Evolutionary conservation across 1,139 yeast species (phyloP).

Genomic region (Meyerozyma sp.): DNA sequence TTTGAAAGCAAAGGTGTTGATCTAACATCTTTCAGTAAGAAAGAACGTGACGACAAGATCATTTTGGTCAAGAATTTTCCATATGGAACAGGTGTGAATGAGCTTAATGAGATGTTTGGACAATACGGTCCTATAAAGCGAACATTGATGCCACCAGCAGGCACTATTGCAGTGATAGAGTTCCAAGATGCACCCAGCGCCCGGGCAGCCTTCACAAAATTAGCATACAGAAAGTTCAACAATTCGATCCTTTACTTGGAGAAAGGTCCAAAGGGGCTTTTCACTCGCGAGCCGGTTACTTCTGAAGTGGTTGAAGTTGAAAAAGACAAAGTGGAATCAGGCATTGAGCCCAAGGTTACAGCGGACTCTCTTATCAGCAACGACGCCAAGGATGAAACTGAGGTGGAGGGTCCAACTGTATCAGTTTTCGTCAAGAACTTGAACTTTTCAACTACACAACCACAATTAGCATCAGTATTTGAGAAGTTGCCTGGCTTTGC

Average conservation of each 20-base stretch:
- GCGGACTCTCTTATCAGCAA: slow-evolving; percentile 10
- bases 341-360: slow-evolving; percentile 17
- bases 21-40: slow-evolving; percentile 61
- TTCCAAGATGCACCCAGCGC: slow-evolving; percentile 81
- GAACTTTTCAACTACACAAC: slow-evolving; percentile 72
- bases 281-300: slow-evolving; percentile 51
- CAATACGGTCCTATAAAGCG: slow-evolving; percentile 78
- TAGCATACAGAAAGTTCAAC: slow-evolving; percentile 83
- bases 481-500: slow-evolving; percentile 72
- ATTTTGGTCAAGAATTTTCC: slow-evolving; percentile 88
- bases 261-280: slow-evolving; percentile 86
- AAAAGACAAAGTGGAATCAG: slow-evolving; percentile 14
- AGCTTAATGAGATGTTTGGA: slow-evolving; percentile 73
- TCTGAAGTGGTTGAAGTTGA: slow-evolving; percentile 23
- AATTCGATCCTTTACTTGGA: slow-evolving; percentile 84
- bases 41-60: slow-evolving; percentile 76
- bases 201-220: slow-evolving; percentile 80
- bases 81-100: slow-evolving; percentile 74
- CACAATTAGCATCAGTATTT: slow-evolving; percentile 56
- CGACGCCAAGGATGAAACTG: slow-evolving; percentile 28
- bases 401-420: slow-evolving; percentile 62
- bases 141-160: slow-evolving; percentile 91
- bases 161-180: slow-evolving; percentile 94
- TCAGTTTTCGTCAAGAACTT: slow-evolving; percentile 90
- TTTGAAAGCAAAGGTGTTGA: slow-evolving; percentile 86